These are phyloP conservation scores for Phaeolepiota aurea DNA, from an alignment of 768 basidiomycete genomes.

Conservation along the genomic window DNA sequence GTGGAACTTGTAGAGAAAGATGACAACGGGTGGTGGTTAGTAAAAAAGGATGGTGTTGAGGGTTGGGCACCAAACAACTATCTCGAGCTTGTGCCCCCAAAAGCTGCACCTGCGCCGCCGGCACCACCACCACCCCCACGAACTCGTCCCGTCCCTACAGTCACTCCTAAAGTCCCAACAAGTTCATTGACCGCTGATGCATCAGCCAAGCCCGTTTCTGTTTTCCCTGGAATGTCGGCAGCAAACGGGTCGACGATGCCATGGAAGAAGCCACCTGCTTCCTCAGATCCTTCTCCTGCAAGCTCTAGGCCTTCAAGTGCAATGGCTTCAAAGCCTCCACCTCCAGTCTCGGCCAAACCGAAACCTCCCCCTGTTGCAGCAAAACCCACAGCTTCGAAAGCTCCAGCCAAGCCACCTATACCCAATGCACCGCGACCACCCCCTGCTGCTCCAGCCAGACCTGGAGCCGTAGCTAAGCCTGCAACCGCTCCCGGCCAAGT, in stretches of 20 bases:
- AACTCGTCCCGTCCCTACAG: conserved; percentile 26
- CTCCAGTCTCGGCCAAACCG: conserved; percentile 57
- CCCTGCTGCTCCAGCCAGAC: conserved; percentile 27
- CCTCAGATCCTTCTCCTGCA: conserved; percentile 28
- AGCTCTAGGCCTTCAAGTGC: conserved; percentile 46
- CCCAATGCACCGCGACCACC: conserved; percentile 48
- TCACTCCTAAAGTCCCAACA: conserved; percentile 27
- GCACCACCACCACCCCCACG: conserved; percentile 67
- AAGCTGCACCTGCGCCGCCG: conserved; percentile 52
- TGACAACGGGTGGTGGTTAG: conserved; percentile 97
- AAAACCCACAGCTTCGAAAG: conserved; percentile 44
- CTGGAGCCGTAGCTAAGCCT: conserved; percentile 31
- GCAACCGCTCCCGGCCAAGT: conserved; percentile 48
- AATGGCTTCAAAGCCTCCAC: conserved; percentile 40
- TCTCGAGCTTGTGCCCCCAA: conserved; percentile 70
- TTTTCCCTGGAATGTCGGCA: conserved; percentile 69
- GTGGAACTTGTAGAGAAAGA: conserved; percentile 91
- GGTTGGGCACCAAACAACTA: conserved; percentile 97
- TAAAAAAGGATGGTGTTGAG: conserved; percentile 73
- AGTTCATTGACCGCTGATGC: conserved; percentile 44
- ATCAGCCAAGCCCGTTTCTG: conserved; percentile 71
- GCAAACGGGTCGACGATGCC: conserved; percentile 64
- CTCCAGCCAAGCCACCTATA: conserved; percentile 52
- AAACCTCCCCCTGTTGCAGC: conserved; percentile 53
- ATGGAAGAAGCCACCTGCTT: conserved; percentile 54